A percentile compares a stretch with the other conserved stretches of the same genome.
These are phyloP conservation scores for Arxiozyma heterogenica DNA, from an alignment of 1,139 yeast species.

Conservation along the genomic window DNA sequence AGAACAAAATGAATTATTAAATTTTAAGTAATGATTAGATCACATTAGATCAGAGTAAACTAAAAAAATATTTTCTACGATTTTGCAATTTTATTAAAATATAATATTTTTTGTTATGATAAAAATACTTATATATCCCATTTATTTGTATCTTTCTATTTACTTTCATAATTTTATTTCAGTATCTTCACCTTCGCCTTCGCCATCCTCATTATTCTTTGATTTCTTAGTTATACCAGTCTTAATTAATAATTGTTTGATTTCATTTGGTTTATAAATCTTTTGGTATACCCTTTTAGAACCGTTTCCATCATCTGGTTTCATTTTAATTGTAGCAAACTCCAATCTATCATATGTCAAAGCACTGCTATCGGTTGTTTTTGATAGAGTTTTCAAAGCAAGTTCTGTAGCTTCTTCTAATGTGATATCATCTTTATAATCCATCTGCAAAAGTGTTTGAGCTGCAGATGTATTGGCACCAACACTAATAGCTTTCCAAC, in stretches of 20 bases:
- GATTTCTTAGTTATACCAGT: constrained; percentile 54
- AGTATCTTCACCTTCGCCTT: constrained; percentile 33
- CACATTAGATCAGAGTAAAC: no score
- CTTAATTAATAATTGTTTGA: constrained; percentile 63
- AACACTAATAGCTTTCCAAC: constrained; percentile 96
- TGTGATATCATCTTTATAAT: constrained; percentile 73
- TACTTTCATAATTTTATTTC: constrained; percentile 9
- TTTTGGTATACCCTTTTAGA: constrained; percentile 44
- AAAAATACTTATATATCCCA: no score
- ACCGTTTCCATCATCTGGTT: constrained; percentile 33
- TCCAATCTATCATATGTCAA: constrained; percentile 83
- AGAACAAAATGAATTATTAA: no score
- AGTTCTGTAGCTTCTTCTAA: constrained; percentile 76
- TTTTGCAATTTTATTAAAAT: no score
- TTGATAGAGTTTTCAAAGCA: constrained; percentile 84
- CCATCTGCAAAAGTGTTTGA: constrained; percentile 90
- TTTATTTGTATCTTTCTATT: background rate
- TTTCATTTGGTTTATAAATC: constrained; percentile 72
- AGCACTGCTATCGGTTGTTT: constrained; percentile 86
- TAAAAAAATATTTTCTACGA: no score
- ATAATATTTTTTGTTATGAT: background rate
- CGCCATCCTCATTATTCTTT: constrained; percentile 44
- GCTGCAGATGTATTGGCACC: constrained; percentile 97
- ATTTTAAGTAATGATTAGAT: no score
- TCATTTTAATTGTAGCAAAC: constrained; percentile 66